phyloP scores from a whole-genome alignment of 371 early-diverging fungal genomes.

The Apophysomyces sp. region DNA sequence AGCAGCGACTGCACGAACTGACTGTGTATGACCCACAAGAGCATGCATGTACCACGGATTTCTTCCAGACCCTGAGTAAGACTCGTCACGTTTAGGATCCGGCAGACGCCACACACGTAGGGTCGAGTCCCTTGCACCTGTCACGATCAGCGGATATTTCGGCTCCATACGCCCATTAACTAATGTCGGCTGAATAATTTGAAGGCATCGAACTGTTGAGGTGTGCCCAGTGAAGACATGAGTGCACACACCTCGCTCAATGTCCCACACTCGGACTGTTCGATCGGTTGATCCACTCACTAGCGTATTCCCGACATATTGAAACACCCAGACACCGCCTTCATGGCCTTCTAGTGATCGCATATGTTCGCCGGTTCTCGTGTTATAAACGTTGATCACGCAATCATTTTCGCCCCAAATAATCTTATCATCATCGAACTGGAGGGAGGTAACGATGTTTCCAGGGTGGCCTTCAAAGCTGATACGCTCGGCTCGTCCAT shows the following conservation, averaged over 20 bases:
- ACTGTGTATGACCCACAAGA: slow-evolving; percentile 85
- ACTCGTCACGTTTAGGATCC: slow-evolving; percentile 63
- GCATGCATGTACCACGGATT: slow-evolving; percentile 71
- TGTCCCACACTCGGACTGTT: slow-evolving; percentile 96
- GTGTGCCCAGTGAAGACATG: slow-evolving; percentile 94
- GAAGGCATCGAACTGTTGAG: slow-evolving; percentile 94
- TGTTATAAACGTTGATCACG: slow-evolving; percentile 87
- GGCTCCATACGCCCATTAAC: slow-evolving; percentile 63
- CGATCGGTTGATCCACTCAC: slow-evolving; percentile 98
- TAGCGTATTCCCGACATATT: slow-evolving; percentile 81
- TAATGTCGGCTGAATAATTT: slow-evolving; percentile 79
- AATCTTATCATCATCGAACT: slow-evolving; percentile 91
- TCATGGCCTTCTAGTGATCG: slow-evolving; percentile 88
- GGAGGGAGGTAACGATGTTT: slow-evolving; percentile 92
- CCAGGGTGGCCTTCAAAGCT: slow-evolving; percentile 80
- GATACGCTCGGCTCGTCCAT: slow-evolving; percentile 69
- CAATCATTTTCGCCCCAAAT: slow-evolving; percentile 91
- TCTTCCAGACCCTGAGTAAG: slow-evolving; percentile 36
- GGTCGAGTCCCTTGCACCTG: slow-evolving; percentile 97
- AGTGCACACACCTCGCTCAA: slow-evolving; percentile 82
- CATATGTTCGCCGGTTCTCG: slow-evolving; percentile 67
- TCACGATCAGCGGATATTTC: slow-evolving; percentile 81
- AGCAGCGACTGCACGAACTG: slow-evolving; percentile 94
- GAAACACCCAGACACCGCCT: slow-evolving; percentile 99
- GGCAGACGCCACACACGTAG: slow-evolving; percentile 96